Evolutionary conservation across 345 rosid genomes (phyloP).

Genomic region (Lumnitzera racemosa): DNA sequence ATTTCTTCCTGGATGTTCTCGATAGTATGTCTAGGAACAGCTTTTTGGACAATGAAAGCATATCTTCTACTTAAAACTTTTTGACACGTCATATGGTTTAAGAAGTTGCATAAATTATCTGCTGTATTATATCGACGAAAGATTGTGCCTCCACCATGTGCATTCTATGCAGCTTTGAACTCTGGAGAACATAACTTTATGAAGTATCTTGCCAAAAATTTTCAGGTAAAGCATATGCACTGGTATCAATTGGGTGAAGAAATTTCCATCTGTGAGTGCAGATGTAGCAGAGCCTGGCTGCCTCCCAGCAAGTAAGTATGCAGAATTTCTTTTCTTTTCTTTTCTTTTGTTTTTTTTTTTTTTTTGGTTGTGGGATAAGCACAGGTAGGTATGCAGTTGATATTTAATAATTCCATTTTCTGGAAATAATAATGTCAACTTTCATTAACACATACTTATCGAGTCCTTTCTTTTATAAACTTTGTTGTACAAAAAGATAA

Average conservation of each 20-base stretch:
- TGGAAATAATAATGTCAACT: not conserved
- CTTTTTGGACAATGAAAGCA: no score
- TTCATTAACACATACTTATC: not conserved
- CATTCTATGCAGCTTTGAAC: slow-evolving; percentile 1
- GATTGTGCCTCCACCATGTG: not conserved
- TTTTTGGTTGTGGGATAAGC: no score
- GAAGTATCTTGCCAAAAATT: slow-evolving; percentile 5
- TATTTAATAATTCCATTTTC: not conserved
- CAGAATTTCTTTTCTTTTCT: no score
- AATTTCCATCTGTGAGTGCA: slow-evolving; percentile 79
- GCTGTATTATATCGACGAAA: not conserved
- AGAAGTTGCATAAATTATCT: no score
- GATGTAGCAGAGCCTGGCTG: slow-evolving; percentile 75
- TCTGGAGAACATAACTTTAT: not conserved
- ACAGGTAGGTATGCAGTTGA: slow-evolving; percentile 47
- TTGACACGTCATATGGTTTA: no score
- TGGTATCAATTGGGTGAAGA: slow-evolving; percentile 70
- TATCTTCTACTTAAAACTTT: no score
- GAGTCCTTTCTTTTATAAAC: not conserved
- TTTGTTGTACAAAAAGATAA: no score
- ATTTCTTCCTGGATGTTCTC: no score
- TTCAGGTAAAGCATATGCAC: slow-evolving; percentile 92
- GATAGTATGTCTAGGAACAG: no score
- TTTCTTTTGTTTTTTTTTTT: no score
- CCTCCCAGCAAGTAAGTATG: slow-evolving; percentile 92